Evolutionary conservation across 768 basidiomycete species (phyloP).

Genomic region (Tylopilus rubrobrunneus): DNA sequence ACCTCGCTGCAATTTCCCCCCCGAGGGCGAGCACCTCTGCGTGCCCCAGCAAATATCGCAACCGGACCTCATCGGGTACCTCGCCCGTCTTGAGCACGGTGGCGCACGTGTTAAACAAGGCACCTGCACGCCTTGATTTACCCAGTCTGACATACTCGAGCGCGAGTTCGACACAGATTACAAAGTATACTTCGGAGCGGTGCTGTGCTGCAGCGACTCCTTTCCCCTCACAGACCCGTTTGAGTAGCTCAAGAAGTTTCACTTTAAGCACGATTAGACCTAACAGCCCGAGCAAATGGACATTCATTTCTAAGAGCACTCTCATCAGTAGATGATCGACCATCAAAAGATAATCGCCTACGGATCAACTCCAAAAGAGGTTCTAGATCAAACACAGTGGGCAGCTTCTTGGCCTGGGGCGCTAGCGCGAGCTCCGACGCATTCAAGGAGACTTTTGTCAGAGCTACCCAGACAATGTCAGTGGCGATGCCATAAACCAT

Average conservation of each 20-base stretch:
- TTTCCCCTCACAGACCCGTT: conserved; percentile 55
- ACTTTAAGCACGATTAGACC: conserved; percentile 64
- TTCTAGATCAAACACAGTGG: conserved; percentile 23
- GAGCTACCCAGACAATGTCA: conserved; percentile 3
- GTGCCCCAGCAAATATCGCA: conserved; percentile 58
- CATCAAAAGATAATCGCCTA: conserved; percentile 30
- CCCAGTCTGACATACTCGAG: conserved; percentile 79
- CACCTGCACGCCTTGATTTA: conserved; percentile 57
- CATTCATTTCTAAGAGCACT: conserved; percentile 43
- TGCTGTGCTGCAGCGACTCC: conserved; percentile 37
- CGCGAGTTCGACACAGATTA: conserved; percentile 66
- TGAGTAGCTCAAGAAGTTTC: conserved; percentile 59
- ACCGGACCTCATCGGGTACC: conserved; percentile 48
- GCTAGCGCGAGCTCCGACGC: conserved; percentile 2
- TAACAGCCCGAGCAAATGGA: conserved; percentile 65
- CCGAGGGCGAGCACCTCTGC: conserved; percentile 60
- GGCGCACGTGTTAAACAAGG: conserved; percentile 60
- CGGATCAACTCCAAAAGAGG: conserved; percentile 48
- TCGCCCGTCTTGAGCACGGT: conserved; percentile 40
- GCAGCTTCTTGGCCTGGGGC: background rate
- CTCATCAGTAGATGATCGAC: background rate
- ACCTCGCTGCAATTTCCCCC: conserved; percentile 64
- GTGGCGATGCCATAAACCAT: background rate
- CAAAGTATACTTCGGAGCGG: conserved; percentile 51
- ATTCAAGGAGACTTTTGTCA: conserved; percentile 18